phyloP scores from a whole-genome alignment of 176 grass and related monocot species.

The Thalia dealbata region DNA sequence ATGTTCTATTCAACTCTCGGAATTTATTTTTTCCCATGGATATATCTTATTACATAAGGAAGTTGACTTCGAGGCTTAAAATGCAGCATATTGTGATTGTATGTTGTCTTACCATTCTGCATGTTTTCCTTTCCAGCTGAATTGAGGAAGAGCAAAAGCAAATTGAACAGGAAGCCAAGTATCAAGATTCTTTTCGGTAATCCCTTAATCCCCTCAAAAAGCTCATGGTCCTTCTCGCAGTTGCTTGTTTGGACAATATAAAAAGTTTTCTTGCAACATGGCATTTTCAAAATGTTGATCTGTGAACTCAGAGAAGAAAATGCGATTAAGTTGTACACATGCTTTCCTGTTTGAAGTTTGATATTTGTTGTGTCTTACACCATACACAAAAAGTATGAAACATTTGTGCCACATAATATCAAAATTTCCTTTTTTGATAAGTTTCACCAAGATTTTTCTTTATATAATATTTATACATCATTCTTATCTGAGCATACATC shows the following conservation, averaged over 20 bases:
- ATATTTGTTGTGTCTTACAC: too few relatives aligned
- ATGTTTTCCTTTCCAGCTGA: slow-evolving; percentile 42
- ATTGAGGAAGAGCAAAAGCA: slow-evolving; percentile 85
- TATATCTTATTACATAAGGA: not conserved
- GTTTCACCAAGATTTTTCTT: too few relatives aligned
- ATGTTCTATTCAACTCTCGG: too few relatives aligned
- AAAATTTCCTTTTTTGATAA: too few relatives aligned
- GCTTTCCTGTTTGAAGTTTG: too few relatives aligned
- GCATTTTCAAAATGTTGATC: not conserved
- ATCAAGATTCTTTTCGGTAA: slow-evolving; percentile 82
- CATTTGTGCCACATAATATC: too few relatives aligned
- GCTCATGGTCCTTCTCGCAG: not conserved
- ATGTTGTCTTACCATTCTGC: not conserved
- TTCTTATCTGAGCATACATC: too few relatives aligned
- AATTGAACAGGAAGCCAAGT: slow-evolving; percentile 65
- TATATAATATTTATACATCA: too few relatives aligned
- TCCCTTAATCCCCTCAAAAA: not conserved
- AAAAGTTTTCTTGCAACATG: not conserved
- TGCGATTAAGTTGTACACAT: too few relatives aligned
- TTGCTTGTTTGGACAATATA: not conserved
- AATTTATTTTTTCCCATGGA: not conserved
- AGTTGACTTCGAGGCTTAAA: not conserved
- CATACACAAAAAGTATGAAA: too few relatives aligned
- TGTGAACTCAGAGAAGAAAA: too few relatives aligned
- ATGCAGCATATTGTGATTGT: not conserved